A percentile compares a stretch with the other conserved stretches of the same genome.
Conservation (phyloP, 768 basidiomycete genomes). For the Psilocybe cubensis region DNA sequence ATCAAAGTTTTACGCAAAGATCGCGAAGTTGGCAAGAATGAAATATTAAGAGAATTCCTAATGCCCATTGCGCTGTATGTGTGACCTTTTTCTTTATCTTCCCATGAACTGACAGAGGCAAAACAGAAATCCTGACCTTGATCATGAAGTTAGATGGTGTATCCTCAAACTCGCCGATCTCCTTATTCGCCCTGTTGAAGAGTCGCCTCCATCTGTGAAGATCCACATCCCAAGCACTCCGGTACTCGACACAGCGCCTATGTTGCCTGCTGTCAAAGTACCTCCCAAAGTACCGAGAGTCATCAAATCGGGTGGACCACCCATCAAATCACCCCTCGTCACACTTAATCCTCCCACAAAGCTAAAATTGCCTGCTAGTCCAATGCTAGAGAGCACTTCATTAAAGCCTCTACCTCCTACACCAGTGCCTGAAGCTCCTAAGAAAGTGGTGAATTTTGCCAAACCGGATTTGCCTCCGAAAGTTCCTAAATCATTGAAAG, state of each 20-base stretch:
- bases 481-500: slow-evolving; percentile 24
- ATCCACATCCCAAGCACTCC: slow-evolving; percentile 82
- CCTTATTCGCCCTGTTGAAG: slow-evolving; percentile 80
- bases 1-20: slow-evolving; percentile 90
- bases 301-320: slow-evolving; percentile 41
- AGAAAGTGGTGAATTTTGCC: slow-evolving; percentile 40
- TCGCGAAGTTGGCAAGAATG: slow-evolving; percentile 81
- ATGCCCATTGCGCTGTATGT: slow-evolving; percentile 82
- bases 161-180: slow-evolving; percentile 91
- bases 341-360: slow-evolving; percentile 50
- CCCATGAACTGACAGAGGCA: slow-evolving; percentile 1
- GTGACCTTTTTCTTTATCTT: slow-evolving; percentile 14
- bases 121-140: slow-evolving; percentile 71
- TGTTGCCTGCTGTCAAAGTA: slow-evolving; percentile 56
- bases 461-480: slow-evolving; percentile 32
- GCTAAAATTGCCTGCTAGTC: slow-evolving; percentile 56
- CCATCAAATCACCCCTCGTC: slow-evolving; percentile 43
- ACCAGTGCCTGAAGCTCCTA: slow-evolving; percentile 33
- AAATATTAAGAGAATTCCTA: slow-evolving; percentile 75
- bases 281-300: slow-evolving; percentile 42
- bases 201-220: slow-evolving; percentile 84
- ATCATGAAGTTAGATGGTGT: slow-evolving; percentile 91
- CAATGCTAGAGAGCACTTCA: slow-evolving; percentile 27
- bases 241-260: slow-evolving; percentile 60
- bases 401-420: slow-evolving; percentile 28